phyloP scores from a whole-genome alignment of 306 rosid species.

The Phaseolus lunatus region DNA sequence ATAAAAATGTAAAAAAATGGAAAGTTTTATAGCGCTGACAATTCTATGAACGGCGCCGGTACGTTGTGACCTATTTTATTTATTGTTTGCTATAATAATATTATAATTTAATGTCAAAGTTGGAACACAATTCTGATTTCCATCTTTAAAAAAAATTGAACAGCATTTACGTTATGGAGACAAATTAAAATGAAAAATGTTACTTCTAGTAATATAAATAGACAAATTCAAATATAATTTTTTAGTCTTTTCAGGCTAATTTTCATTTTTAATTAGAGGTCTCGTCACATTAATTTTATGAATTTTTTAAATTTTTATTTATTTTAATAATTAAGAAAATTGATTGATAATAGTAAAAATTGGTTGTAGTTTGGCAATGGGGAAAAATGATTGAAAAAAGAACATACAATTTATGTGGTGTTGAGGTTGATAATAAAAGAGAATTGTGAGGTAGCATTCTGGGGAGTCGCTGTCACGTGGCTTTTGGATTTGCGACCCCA shows the following conservation, averaged over 20 bases:
- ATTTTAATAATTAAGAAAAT: no score
- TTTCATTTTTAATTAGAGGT: no score
- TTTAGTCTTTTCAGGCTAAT: no score
- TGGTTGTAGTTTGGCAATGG: no score
- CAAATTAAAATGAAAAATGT: background rate
- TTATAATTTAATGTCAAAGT: conserved; percentile 43
- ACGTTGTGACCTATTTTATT: conserved; percentile 39
- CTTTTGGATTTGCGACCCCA: conserved; percentile 58
- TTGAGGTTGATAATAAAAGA: background rate
- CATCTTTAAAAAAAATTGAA: conserved; percentile 15
- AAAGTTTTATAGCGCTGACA: conserved; percentile 14
- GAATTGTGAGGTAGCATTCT: conserved; percentile 23
- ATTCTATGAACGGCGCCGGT: conserved; percentile 34
- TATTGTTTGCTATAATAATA: background rate
- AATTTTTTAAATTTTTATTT: no score
- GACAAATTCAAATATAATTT: no score
- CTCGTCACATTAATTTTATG: no score
- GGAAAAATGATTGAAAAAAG: conserved; percentile 25
- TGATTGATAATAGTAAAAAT: no score
- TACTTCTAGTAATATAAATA: background rate
- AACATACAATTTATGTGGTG: background rate
- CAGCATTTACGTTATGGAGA: conserved; percentile 10
- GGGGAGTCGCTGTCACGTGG: conserved; percentile 52
- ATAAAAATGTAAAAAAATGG: background rate
- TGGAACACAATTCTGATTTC: background rate